Conservation (phyloP, 768 basidiomycete species). For the Amanita exitialis region DNA sequence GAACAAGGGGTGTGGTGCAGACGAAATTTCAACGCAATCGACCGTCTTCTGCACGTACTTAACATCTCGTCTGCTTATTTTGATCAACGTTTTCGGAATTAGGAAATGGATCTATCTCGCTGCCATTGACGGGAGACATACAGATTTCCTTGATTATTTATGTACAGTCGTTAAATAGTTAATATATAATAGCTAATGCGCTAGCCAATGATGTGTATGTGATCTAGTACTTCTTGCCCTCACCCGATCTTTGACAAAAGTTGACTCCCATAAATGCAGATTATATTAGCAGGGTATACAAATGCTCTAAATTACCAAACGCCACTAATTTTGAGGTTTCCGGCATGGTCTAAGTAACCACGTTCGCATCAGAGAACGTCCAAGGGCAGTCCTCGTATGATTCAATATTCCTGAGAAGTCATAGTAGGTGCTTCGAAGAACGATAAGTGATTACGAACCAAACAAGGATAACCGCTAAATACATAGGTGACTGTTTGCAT, state of each 20-base stretch:
- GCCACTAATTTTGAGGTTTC: conserved; percentile 37
- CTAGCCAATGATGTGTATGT: no score
- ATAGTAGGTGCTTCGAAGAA: background rate
- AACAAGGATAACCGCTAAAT: conserved; percentile 90
- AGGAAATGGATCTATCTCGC: background rate
- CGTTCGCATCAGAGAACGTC: conserved; percentile 64
- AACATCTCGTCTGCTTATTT: background rate
- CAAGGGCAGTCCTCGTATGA: conserved; percentile 65
- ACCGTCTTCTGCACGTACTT: background rate
- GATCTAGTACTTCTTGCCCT: no score
- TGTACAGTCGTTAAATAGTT: no score
- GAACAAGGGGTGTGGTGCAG: background rate
- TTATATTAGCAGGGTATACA: no score
- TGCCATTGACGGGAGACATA: no score
- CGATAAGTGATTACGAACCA: conserved; percentile 34
- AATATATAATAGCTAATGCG: no score
- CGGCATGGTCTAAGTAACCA: conserved; percentile 84
- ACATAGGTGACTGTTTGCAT: no score
- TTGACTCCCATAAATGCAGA: no score
- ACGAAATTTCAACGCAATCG: background rate
- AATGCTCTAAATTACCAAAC: background rate
- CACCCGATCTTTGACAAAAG: no score
- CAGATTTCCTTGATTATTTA: no score
- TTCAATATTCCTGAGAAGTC: conserved; percentile 60
- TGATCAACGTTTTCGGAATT: background rate